phyloP scores from a whole-genome alignment of 169 alveolate species.

The Toxoplasma gondii region DNA sequence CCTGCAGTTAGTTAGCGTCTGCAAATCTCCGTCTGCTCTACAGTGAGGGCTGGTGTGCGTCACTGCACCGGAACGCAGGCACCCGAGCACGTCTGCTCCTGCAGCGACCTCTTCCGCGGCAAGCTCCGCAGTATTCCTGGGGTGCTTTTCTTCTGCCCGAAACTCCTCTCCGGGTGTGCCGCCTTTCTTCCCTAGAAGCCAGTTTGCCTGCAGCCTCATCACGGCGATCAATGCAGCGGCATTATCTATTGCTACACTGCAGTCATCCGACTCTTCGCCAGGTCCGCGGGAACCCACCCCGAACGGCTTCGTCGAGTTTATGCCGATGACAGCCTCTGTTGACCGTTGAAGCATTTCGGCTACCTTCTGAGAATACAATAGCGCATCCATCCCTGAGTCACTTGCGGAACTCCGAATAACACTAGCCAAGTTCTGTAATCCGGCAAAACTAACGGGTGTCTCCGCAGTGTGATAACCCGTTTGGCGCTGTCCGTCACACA shows the following conservation, averaged over 20 bases:
- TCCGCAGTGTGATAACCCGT: not conserved
- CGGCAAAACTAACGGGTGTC: not conserved
- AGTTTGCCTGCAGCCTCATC: not conserved
- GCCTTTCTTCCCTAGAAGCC: not conserved
- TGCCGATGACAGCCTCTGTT: not conserved
- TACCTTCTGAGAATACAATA: not conserved
- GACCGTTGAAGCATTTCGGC: slow-evolving; percentile 27
- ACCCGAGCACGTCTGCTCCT: not conserved
- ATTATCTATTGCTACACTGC: not conserved
- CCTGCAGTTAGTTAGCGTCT: not conserved
- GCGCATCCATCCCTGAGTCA: not conserved
- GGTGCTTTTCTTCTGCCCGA: not conserved
- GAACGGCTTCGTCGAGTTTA: not conserved
- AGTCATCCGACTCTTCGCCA: not conserved
- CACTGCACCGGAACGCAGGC: not conserved
- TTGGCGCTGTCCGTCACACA: not conserved
- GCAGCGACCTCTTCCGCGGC: not conserved
- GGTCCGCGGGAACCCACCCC: not conserved
- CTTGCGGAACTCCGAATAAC: not conserved
- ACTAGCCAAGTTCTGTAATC: not conserved
- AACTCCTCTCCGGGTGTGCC: not conserved
- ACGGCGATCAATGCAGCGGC: slow-evolving; percentile 29
- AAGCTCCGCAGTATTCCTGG: not conserved
- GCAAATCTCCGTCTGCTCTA: not conserved
- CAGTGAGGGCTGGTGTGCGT: not conserved